A percentile compares a stretch with the other conserved stretches of the same genome.
Conservation (phyloP, 345 rosid species). For the Citrus reticulata region DNA sequence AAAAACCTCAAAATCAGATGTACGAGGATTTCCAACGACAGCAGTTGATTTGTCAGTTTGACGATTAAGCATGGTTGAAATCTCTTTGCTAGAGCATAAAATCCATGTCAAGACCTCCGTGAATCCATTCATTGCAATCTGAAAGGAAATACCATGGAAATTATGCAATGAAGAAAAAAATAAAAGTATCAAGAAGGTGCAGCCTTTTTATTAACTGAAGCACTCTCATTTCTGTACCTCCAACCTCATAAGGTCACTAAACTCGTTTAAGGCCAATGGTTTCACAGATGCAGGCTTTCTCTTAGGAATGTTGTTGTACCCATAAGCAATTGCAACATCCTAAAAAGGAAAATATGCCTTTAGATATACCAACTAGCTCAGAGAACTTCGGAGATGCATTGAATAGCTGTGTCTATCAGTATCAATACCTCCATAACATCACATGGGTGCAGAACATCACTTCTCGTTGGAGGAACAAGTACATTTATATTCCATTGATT, state of each 20-base stretch:
- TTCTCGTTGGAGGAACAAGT: constrained; percentile 77
- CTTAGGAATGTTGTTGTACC: constrained; percentile 76
- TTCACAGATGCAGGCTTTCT: constrained; percentile 59
- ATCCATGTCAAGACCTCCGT: constrained; percentile 81
- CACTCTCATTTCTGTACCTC: constrained; percentile 48
- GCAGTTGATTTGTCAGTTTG: constrained; percentile 61
- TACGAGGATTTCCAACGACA: constrained; percentile 73
- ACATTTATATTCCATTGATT: constrained; percentile 45
- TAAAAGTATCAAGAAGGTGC: not conserved
- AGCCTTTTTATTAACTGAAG: not conserved
- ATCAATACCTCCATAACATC: constrained; percentile 87
- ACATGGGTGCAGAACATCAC: constrained; percentile 90
- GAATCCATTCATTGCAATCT: constrained; percentile 81
- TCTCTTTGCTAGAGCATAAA: constrained; percentile 70
- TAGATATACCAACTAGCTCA: constrained; percentile 2
- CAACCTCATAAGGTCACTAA: constrained; percentile 68
- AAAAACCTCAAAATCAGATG: constrained; percentile 92
- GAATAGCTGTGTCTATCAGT: not conserved
- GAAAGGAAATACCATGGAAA: constrained; percentile 1
- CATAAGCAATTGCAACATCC: constrained; percentile 98
- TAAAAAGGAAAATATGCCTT: constrained; percentile 19
- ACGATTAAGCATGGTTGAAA: constrained; percentile 62
- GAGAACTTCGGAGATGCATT: not conserved
- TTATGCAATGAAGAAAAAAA: constrained; percentile 1
- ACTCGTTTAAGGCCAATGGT: constrained; percentile 69